Conservation (phyloP, 2,329 filamentous ascomycete genomes). For the Fusarium floridanum region DNA sequence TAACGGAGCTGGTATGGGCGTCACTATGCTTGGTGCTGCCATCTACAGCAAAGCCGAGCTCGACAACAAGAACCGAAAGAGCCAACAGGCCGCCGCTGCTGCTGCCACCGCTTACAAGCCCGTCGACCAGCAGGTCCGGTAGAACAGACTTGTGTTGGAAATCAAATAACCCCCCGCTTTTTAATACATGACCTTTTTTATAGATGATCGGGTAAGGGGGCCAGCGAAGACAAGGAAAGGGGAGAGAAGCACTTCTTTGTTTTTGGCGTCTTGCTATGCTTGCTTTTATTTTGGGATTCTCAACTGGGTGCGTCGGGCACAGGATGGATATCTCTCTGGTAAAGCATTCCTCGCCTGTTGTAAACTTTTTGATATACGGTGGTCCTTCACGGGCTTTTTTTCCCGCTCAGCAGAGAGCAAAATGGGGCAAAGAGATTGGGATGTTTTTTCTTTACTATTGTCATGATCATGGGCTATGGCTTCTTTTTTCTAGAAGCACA, state of each 20-base stretch:
- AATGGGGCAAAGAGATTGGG: slow-evolving; percentile 26
- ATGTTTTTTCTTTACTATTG: slow-evolving; percentile 24
- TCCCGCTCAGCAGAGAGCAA: slow-evolving; percentile 15
- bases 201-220: slow-evolving; percentile 38
- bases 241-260: slow-evolving; percentile 26
- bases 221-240: slow-evolving; percentile 25
- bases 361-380: slow-evolving; percentile 29
- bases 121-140: slow-evolving; percentile 50
- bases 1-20: slow-evolving; percentile 68
- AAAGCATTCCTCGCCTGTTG: slow-evolving; percentile 26
- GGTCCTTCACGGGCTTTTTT: slow-evolving; percentile 18
- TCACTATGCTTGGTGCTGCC: slow-evolving; percentile 67
- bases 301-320: slow-evolving; percentile 11
- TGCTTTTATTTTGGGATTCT: slow-evolving; percentile 14
- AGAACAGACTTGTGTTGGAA: slow-evolving; percentile 22
- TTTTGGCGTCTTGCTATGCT: slow-evolving; percentile 30
- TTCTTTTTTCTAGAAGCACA: slow-evolving; percentile 40
- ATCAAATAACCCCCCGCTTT: slow-evolving; percentile 31
- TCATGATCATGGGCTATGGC: slow-evolving; percentile 47
- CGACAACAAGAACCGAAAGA: slow-evolving; percentile 57
- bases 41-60: slow-evolving; percentile 71
- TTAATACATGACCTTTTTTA: slow-evolving; percentile 45
- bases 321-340: slow-evolving; percentile 16
- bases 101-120: slow-evolving; percentile 53
- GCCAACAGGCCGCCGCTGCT: slow-evolving; percentile 41